Percentiles rank a stretch among this genome's conserved stretches.
Evolutionary conservation across 2,329 filamentous ascomycete genomes (phyloP).

Genomic region (Scopulariopsis brevicaulis): DNA sequence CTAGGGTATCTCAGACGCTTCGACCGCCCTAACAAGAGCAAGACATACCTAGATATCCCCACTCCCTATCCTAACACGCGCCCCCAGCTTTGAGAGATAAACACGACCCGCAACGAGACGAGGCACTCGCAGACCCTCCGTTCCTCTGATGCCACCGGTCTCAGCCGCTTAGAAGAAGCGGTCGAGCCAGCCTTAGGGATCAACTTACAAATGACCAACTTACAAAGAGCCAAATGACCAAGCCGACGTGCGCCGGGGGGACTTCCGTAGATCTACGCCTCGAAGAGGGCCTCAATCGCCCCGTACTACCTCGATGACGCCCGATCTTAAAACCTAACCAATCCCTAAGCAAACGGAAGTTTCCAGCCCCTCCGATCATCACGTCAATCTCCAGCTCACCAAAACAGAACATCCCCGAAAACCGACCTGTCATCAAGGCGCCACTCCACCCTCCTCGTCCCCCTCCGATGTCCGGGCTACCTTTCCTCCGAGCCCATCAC

Average conservation of each 20-base stretch:
- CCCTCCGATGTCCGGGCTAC: neutral
- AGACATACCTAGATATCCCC: no score
- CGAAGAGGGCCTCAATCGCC: no score
- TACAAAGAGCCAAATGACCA: neutral
- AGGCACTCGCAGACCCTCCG: no score
- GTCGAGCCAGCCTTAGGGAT: neutral
- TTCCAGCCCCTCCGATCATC: neutral
- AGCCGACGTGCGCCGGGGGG: no score
- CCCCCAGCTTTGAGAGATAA: no score
- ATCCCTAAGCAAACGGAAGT: neutral
- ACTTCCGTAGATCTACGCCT: no score
- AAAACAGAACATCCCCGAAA: neutral
- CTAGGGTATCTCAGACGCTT: no score
- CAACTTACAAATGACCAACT: neutral
- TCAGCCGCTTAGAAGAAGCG: neutral
- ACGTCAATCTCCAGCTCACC: neutral
- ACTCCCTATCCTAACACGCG: no score
- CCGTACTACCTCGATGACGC: no score
- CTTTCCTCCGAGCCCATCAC: neutral
- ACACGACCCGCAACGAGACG: no score
- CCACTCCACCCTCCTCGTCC: neutral
- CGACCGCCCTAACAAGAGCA: no score
- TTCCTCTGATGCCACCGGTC: neutral
- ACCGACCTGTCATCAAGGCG: neutral
- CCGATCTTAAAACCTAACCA: no score